phyloP scores from a whole-genome alignment of 2,329 filamentous ascomycete genomes.

The Cladosporium halotolerans region DNA sequence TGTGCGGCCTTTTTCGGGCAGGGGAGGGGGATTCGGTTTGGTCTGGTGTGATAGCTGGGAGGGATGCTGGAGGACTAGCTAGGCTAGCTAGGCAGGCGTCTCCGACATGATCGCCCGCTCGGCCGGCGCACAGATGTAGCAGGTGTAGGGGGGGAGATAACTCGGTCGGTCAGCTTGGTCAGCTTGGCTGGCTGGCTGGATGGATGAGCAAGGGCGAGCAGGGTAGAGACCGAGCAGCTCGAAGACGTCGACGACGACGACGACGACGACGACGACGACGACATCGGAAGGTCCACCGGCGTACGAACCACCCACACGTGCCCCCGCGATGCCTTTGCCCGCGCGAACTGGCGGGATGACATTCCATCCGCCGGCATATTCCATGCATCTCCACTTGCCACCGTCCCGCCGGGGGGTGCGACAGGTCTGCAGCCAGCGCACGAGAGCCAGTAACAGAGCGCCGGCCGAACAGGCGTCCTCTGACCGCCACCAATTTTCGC shows the following conservation, averaged over 20 bases:
- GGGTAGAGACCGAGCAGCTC: neutral
- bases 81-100: conserved; percentile 4
- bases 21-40: too few species aligned
- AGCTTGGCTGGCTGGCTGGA: conserved; percentile 1
- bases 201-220: neutral
- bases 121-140: neutral
- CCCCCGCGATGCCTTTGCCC: neutral
- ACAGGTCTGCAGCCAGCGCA: too few species aligned
- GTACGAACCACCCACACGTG: conserved; percentile 3
- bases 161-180: neutral
- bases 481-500: neutral
- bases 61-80: neutral
- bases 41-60: conserved; percentile 7
- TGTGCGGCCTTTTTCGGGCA: neutral
- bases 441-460: too few species aligned
- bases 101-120: conserved; percentile 2
- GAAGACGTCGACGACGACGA: neutral
- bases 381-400: conserved; percentile 5
- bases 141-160: neutral
- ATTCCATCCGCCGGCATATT: conserved; percentile 1
- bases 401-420: neutral
- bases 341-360: neutral
- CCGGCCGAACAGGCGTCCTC: neutral
- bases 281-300: too few species aligned
- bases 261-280: neutral